A percentile compares a stretch with the other conserved stretches of the same genome.
Evolutionary conservation across 495 filamentous ascomycete species (phyloP).

Genomic region (Rhizodiscina lignyota): DNA sequence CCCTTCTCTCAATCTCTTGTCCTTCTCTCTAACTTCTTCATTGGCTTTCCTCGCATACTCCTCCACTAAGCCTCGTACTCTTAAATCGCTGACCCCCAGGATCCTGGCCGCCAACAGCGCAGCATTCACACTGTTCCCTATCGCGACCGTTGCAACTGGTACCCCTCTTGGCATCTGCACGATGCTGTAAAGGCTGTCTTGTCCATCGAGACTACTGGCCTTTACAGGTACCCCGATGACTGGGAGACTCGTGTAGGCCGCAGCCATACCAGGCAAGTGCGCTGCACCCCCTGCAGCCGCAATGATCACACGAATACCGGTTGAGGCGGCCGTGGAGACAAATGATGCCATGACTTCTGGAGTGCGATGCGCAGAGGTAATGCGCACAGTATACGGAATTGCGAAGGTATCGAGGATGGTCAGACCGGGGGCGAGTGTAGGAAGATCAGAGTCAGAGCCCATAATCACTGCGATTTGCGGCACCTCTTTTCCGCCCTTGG

Average conservation of each 20-base stretch:
- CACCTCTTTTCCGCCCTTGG: no score
- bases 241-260: constrained; percentile 70
- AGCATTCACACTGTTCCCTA: constrained; percentile 88
- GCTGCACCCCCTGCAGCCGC: constrained; percentile 88
- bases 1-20: constrained; percentile 39
- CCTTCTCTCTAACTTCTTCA: constrained; percentile 47
- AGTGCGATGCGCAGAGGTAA: constrained; percentile 91
- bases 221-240: constrained; percentile 90
- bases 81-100: constrained; percentile 48
- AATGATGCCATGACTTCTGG: constrained; percentile 67
- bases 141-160: constrained; percentile 76
- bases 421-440: constrained; percentile 57
- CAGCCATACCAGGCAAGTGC: constrained; percentile 83
- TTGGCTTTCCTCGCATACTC: constrained; percentile 48
- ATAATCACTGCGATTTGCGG: constrained; percentile 75
- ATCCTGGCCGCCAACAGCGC: constrained; percentile 79
- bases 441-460: constrained; percentile 90
- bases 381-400: constrained; percentile 60
- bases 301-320: constrained; percentile 78
- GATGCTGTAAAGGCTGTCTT: constrained; percentile 79
- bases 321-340: constrained; percentile 45
- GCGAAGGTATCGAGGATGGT: constrained; percentile 59
- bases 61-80: constrained; percentile 42
- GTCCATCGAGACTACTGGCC: constrained; percentile 68
- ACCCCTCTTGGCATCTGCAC: constrained; percentile 67